A percentile compares a stretch with the other conserved stretches of the same genome.
These are phyloP conservation scores for Rhodotorula graminis DNA, from an alignment of 768 basidiomycete genomes.

Conservation along the genomic window DNA sequence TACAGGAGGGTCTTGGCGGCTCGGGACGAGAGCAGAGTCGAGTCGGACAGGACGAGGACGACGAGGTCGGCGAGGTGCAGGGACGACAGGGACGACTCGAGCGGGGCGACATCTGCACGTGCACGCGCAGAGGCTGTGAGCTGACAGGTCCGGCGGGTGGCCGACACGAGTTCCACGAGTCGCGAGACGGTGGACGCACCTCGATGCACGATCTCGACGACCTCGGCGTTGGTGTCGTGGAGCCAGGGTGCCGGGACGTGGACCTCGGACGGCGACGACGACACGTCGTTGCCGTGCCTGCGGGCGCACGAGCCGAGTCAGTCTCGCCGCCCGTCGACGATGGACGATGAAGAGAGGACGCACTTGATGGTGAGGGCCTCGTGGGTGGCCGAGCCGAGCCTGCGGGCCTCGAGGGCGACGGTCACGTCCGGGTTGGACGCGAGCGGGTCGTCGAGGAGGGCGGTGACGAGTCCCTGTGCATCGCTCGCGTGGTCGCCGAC, in stretches of 20 bases:
- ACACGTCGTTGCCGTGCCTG: slow-evolving; percentile 11
- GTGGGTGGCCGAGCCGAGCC: not conserved
- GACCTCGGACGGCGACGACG: not conserved
- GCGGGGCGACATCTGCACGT: slow-evolving; percentile 11
- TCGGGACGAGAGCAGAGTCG: slow-evolving; percentile 2
- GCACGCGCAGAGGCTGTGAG: too few species aligned
- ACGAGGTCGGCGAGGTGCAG: slow-evolving; percentile 31
- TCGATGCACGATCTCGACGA: slow-evolving; percentile 28
- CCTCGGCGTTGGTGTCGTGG: slow-evolving; percentile 3
- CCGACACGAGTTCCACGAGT: too few species aligned
- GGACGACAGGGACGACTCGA: slow-evolving; percentile 28
- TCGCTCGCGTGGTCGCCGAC: slow-evolving; percentile 14
- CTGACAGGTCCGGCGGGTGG: too few species aligned
- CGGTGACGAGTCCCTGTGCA: slow-evolving; percentile 1
- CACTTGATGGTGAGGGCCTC: slow-evolving; percentile 19
- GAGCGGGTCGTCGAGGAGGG: slow-evolving; percentile 37
- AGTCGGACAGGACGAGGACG: slow-evolving; percentile 33
- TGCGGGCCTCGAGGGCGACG: slow-evolving; percentile 23
- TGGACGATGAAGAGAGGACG: too few species aligned
- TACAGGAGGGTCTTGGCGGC: slow-evolving; percentile 9
- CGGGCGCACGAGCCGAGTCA: too few species aligned
- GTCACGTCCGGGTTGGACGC: slow-evolving; percentile 17
- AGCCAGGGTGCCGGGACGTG: slow-evolving; percentile 26
- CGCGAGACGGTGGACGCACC: not conserved
- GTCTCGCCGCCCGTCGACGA: too few species aligned